A percentile compares a stretch with the other conserved stretches of the same genome.
phyloP scores from a whole-genome alignment of 352 stramenopile species.

The Globisporangium cylindrosporum region DNA sequence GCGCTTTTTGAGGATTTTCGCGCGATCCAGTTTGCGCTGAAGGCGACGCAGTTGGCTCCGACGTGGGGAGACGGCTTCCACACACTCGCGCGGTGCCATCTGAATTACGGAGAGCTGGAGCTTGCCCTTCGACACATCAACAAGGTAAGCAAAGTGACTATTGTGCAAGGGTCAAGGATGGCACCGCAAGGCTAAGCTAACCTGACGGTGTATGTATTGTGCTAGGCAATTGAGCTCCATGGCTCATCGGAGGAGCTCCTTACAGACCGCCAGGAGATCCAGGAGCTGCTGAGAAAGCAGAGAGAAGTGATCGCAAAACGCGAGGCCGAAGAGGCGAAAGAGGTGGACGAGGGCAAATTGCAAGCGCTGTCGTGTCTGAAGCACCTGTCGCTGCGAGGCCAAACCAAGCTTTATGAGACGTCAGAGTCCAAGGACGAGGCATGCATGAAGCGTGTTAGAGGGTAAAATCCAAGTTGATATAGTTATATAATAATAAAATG shows the following conservation, averaged over 20 bases:
- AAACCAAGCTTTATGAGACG: slow-evolving; percentile 11
- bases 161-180: not conserved
- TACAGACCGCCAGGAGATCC: slow-evolving; percentile 48
- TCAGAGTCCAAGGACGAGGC: not conserved
- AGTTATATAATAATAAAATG: slow-evolving; percentile 16
- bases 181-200: not conserved
- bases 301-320: slow-evolving; percentile 33
- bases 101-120: slow-evolving; percentile 80
- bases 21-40: slow-evolving; percentile 63
- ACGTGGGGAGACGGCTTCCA: slow-evolving; percentile 67
- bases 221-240: slow-evolving; percentile 47
- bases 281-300: slow-evolving; percentile 36
- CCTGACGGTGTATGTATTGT: not conserved
- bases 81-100: slow-evolving; percentile 61
- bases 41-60: slow-evolving; percentile 50
- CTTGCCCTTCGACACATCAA: slow-evolving; percentile 49
- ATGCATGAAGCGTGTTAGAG: not conserved
- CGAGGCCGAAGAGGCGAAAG: slow-evolving; percentile 35
- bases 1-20: slow-evolving; percentile 69
- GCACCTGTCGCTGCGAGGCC: slow-evolving; percentile 54
- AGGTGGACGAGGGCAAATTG: slow-evolving; percentile 40
- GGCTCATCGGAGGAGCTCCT: slow-evolving; percentile 41
- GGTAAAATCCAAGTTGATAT: slow-evolving; percentile 16
- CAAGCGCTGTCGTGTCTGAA: slow-evolving; percentile 75
- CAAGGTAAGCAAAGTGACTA: slow-evolving; percentile 26